Conservation (phyloP, 352 stramenopile species). For the Phytopythium litorale region DNA sequence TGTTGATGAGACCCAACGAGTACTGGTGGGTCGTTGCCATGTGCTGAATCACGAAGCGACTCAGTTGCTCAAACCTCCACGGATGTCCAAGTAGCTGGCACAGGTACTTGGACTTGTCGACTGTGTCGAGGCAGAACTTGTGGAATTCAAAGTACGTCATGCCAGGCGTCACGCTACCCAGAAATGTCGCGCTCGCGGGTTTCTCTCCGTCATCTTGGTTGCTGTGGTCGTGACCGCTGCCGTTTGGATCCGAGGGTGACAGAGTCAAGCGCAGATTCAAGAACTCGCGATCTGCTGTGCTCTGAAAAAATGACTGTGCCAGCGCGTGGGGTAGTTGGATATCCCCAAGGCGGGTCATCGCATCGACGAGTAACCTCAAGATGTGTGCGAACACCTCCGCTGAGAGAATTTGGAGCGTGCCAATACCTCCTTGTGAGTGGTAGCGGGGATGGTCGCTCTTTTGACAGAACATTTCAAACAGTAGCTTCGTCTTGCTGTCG, state of each 20-base stretch:
- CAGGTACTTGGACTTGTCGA: constrained; percentile 69
- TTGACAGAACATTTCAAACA: constrained; percentile 66
- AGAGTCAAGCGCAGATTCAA: constrained; percentile 37
- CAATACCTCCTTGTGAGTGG: background rate
- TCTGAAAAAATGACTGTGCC: constrained; percentile 32
- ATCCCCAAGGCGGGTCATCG: constrained; percentile 52
- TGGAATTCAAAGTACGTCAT: constrained; percentile 85
- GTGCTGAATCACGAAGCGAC: constrained; percentile 77
- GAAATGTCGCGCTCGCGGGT: background rate
- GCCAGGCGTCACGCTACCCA: constrained; percentile 9
- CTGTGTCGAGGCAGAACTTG: constrained; percentile 41
- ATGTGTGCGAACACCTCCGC: constrained; percentile 42
- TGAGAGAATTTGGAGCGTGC: constrained; percentile 34
- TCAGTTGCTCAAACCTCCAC: constrained; percentile 81
- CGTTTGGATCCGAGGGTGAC: constrained; percentile 8
- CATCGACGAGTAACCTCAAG: constrained; percentile 47
- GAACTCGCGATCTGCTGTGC: constrained; percentile 58
- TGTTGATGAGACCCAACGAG: constrained; percentile 81
- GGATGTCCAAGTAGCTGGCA: constrained; percentile 50
- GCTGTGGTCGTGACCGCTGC: background rate
- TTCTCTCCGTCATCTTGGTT: background rate
- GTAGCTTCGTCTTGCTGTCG: constrained; percentile 61
- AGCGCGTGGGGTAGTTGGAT: constrained; percentile 36
- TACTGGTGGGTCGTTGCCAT: constrained; percentile 87
- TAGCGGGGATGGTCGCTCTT: constrained; percentile 10